Evolutionary conservation across 306 rosid genomes (phyloP), one percentile per base, ranked within the genome.

Genomic region (Glycyrrhiza uralensis): DNA sequence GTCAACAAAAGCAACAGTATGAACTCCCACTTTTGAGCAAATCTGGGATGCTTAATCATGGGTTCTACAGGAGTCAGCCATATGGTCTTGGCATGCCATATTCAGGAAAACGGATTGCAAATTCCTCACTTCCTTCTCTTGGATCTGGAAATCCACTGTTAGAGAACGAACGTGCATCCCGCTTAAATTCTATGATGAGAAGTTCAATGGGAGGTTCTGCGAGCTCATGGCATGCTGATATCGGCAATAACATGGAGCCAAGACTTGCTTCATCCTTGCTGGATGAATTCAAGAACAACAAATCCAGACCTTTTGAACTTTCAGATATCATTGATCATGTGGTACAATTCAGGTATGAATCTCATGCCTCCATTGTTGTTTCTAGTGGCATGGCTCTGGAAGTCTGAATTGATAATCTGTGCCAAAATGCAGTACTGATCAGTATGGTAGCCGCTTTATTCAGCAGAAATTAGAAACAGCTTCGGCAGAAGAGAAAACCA

Each of bases 381-480:
- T 74, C 55, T 70, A 41, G 12, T 74, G 30, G 29, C 74, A 7
- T 66, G 66, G 63, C 24, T 70, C 69, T 71, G 36, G 57, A 61
- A 61, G 23, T 72, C 66, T 83, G 57, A 85, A 20, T 62, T 64
- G 24, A 60, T 18, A 63, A 12, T 79, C 46, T 57, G 38, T 80
- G 70, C 46, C 61, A 18, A 69, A 78, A 70, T 91, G 90, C 87
- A 94, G 99, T 72, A 94, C 88, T 71, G 97, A 94, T 86, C 99
- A 94, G 82, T 87, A 91, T 77, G 99, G 99, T 59, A 94, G 99
- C 81, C 99, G 99, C 68, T 94, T 94, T 79, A 94, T 94, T 82
- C 99, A 94, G 87, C 97, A 94, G 87, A 91, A 91, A 79, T 71
- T 94, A 61, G 98, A 94, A 87, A 86, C 87, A 23, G 91, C 96